These are phyloP conservation scores for Emergomyces pasteurianus DNA, from an alignment of 2,329 filamentous ascomycete genomes.

Conservation along the genomic window DNA sequence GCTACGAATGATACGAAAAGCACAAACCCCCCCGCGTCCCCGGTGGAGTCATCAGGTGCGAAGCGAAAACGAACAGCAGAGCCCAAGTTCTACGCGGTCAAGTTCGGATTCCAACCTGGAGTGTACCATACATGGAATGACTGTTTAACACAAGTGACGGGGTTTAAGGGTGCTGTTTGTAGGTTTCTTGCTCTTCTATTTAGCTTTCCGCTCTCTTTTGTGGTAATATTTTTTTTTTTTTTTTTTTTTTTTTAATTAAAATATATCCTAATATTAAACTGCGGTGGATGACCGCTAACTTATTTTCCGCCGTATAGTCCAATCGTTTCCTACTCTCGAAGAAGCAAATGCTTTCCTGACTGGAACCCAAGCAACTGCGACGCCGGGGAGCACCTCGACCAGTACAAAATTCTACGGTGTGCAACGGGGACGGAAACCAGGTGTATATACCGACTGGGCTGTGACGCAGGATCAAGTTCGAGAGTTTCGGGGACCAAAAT, in stretches of 20 bases:
- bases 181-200: conserved; percentile 27
- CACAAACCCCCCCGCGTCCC: conserved; percentile 26
- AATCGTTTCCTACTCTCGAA: conserved; percentile 59
- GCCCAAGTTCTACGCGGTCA: conserved; percentile 53
- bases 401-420: conserved; percentile 48
- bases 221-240: too few relatives aligned
- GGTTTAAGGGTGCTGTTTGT: conserved; percentile 57
- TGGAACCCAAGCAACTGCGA: conserved; percentile 40
- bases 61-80: conserved; percentile 45
- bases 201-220: too few relatives aligned
- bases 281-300: background rate
- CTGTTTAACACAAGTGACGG: conserved; percentile 49
- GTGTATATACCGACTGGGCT: conserved; percentile 55
- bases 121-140: conserved; percentile 54
- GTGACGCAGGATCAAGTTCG: conserved; percentile 61
- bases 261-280: background rate
- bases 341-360: conserved; percentile 71
- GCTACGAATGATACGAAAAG: conserved; percentile 17
- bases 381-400: conserved; percentile 22
- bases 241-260: background rate
- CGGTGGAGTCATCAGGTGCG: conserved; percentile 28
- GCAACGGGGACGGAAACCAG: conserved; percentile 45
- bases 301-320: conserved; percentile 43
- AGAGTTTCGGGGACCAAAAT: conserved; percentile 55
- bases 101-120: conserved; percentile 46